Evolutionary conservation across 2,329 filamentous ascomycete species (phyloP).

Genomic region (Microcera coccophila): DNA sequence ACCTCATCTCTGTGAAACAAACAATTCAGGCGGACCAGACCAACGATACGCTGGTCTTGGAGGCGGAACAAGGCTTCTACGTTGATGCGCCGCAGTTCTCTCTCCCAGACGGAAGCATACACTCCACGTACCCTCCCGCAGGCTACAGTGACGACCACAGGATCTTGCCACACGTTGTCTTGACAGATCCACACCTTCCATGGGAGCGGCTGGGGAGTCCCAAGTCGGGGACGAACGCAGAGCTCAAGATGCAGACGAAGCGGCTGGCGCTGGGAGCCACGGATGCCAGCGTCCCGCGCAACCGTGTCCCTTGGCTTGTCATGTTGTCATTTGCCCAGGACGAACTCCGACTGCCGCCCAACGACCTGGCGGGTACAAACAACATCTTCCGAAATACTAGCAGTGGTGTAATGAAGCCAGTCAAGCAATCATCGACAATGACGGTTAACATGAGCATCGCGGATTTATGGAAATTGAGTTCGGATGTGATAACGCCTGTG

Average conservation of each 20-base stretch:
- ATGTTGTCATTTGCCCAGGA: constrained; percentile 29
- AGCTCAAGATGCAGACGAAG: too few relatives aligned
- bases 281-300: constrained; percentile 14
- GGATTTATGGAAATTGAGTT: neutral
- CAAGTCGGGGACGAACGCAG: constrained; percentile 4
- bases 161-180: constrained; percentile 42
- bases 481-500: neutral
- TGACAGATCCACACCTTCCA: constrained; percentile 41
- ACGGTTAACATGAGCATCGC: constrained; percentile 13
- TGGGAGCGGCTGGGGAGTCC: constrained; percentile 37
- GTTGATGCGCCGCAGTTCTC: constrained; percentile 37
- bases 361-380: constrained; percentile 10
- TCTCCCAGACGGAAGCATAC: constrained; percentile 30
- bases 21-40: neutral
- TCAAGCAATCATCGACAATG: constrained; percentile 6
- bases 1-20: constrained; percentile 8
- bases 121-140: constrained; percentile 38
- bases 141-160: constrained; percentile 33
- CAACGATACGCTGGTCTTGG: constrained; percentile 10
- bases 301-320: constrained; percentile 39
- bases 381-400: too few relatives aligned
- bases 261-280: too few relatives aligned
- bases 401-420: too few relatives aligned
- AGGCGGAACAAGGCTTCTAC: constrained; percentile 25
- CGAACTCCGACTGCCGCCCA: constrained; percentile 31